Evolutionary conservation across 768 basidiomycete species (phyloP), one percentile per base, ranked within the genome.

Genomic region (Termitomyces sp.): DNA sequence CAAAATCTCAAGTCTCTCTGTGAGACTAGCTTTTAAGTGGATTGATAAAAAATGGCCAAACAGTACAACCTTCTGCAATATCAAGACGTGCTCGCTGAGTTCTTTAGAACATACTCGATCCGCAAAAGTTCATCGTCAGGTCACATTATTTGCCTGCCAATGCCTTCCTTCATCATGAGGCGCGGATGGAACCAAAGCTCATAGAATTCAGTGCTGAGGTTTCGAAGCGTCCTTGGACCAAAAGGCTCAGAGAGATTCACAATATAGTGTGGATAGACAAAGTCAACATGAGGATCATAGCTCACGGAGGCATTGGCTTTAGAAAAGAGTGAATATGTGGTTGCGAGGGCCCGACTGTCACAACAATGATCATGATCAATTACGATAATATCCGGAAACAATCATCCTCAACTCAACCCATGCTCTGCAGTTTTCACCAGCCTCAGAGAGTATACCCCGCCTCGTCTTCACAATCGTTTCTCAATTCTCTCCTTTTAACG

Each of bases 381-480:
- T n/a, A 41, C 27, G 53, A 54, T 27, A 54, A 54, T 30, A 30
- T 30, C n/a, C 53, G 53, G 37, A 41, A 54, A 8, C 16, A 36
- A 5, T 34, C 24, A 30, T n/a, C 11, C 18, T 24, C 9, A 54
- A 16, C 27, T 24, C 41, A 27, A 9, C 20, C 42, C 31, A n/a
- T 41, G 36, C 39, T 39, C 27, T 49, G 36, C 39, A 52, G 57
- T 50, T 24, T 15, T 36, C 15, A 13, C 34, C 24, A 52, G 22
- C 34, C 36, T 33, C 47, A 15, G 33, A 15, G 33, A 22, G 34
- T 49, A 37, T 42, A 49, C 24, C 16, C 7, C 30, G 36, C 41
- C 47, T 37, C 47, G 46, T 57, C 57, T 42, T 42, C 59, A 58
- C 62, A 39, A 61, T 63, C 62, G 44, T 63, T 63, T 56, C 13